Percentiles rank a stretch among this genome's conserved stretches.
Evolutionary conservation across 108 stramenopile species (phyloP).

Genomic region (Cyclotella cryptica): DNA sequence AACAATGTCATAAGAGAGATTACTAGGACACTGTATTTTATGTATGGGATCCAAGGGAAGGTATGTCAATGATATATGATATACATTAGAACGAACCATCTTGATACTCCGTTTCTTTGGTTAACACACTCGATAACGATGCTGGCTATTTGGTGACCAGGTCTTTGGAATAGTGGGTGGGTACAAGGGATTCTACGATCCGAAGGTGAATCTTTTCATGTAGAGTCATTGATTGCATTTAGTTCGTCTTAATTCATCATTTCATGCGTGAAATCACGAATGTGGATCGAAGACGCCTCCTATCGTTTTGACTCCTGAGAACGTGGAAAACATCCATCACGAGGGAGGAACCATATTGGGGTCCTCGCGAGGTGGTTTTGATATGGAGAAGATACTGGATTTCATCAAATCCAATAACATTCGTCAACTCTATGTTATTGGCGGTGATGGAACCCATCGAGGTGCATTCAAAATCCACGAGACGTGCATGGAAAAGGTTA

Average conservation of each 20-base stretch:
- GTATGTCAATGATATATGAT: too few species aligned
- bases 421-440: conserved; percentile 95
- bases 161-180: conserved; percentile 94
- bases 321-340: conserved; percentile 93
- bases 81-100: too few species aligned
- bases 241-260: too few species aligned
- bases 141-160: too few species aligned
- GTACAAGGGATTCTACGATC: conserved; percentile 88
- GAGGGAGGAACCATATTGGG: conserved; percentile 94
- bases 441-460: conserved; percentile 98
- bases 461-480: conserved; percentile 92
- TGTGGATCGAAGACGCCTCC: conserved; percentile 56
- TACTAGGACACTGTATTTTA: conserved; percentile 71
- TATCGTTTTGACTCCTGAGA: conserved; percentile 71
- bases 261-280: too few species aligned
- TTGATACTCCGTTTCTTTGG: too few species aligned
- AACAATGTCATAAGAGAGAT: conserved; percentile 97
- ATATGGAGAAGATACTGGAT: conserved; percentile 90
- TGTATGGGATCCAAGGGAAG: conserved; percentile 88
- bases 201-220: conserved; percentile 14
- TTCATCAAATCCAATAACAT: conserved; percentile 72
- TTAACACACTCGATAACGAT: too few species aligned
- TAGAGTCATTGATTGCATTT: too few species aligned
- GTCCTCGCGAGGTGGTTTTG: conserved; percentile 94
- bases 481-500: conserved; percentile 85